Base-by-base conservation (phyloP, 768 basidiomycete species). In the Atractiella rhizophila region DNA sequence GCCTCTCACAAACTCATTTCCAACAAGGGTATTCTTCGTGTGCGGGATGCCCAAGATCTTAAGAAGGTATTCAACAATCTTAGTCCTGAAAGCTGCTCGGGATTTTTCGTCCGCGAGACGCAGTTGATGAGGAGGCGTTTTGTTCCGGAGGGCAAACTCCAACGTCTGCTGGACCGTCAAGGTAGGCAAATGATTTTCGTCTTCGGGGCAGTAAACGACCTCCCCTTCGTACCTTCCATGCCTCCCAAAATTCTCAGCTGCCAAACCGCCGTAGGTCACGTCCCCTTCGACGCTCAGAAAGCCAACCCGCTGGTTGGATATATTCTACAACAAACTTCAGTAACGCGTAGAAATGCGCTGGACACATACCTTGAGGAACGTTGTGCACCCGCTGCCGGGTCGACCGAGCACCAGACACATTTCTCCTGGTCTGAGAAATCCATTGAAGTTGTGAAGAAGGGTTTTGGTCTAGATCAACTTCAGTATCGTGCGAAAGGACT, bases 341-440 rank as follows among this genome's bases (percentile, higher is more conserved):
- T n/a, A n/a, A n/a, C n/a, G n/a, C n/a, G n/a, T n/a, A n/a, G n/a
- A n/a, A n/a, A n/a, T n/a, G n/a, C n/a, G n/a, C n/a, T n/a, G n/a
- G n/a, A n/a, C n/a, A n/a, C n/a, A n/a, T n/a, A n/a, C 66, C 57
- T 82, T 82, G 40, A 91, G 68, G 36, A 91, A 64, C 0, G 83
- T 81, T 23, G 68, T 72, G 55, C 82, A 86, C 2, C 83, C 82
- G 0, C 77, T 71, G 10, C 46, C 46, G 6, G 52, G 52, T 15
- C 51, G 35, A 11, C 68, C 75, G 28, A 48, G 51, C 12, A 57
- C 56, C 72, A 79, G 63, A 4, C 71, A 63, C 72, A 74, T 74
- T 48, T 74, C 71, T 23, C 73, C 72, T 0, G 71, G 70, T 15
- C 63, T 61, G 24, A 73, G 58, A 11, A 67, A 60, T 29, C 72